A percentile compares a stretch with the other conserved stretches of the same genome.
Evolutionary conservation across 2,329 filamentous ascomycete species (phyloP).

Genomic region (Claviceps sp.): DNA sequence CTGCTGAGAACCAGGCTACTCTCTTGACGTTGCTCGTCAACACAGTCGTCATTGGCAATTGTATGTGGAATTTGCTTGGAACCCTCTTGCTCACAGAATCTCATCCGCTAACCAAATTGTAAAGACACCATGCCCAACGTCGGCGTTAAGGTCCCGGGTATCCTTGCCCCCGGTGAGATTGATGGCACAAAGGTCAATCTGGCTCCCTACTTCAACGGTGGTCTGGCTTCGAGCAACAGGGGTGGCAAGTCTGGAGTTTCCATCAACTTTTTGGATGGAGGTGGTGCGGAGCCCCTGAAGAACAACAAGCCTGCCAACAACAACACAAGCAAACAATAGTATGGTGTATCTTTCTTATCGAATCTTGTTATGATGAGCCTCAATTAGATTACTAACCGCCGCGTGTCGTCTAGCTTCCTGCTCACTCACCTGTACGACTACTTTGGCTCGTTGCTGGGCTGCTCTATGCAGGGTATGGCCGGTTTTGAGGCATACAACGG

Average conservation of each 20-base stretch:
- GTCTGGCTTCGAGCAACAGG: constrained; percentile 38
- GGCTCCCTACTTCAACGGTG: constrained; percentile 46
- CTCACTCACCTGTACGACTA: constrained; percentile 49
- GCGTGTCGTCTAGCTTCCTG: constrained; percentile 27
- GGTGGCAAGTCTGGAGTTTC: constrained; percentile 29
- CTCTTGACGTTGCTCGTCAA: constrained; percentile 46
- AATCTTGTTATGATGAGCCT: neutral
- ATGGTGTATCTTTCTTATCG: constrained; percentile 11
- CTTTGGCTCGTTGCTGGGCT: constrained; percentile 46
- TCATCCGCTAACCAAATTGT: too few relatives aligned
- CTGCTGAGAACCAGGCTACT: constrained; percentile 41
- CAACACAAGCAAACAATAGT: constrained; percentile 28
- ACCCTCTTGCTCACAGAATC: too few relatives aligned
- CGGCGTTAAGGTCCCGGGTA: constrained; percentile 40
- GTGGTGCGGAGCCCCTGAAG: constrained; percentile 40
- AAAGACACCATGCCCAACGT: constrained; percentile 39
- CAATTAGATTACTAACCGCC: neutral
- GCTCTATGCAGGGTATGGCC: constrained; percentile 33
- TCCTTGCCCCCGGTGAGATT: constrained; percentile 36
- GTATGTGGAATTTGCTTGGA: constrained; percentile 13
- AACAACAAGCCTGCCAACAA: constrained; percentile 40
- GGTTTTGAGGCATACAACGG: constrained; percentile 37
- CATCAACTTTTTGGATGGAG: constrained; percentile 49
- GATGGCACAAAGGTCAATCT: constrained; percentile 41
- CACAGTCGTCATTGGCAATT: constrained; percentile 51